Evolutionary conservation across 164 flowering plant genomes (phyloP), one percentile per base, ranked within the genome.

Genomic region (Tinospora cordifolia): DNA sequence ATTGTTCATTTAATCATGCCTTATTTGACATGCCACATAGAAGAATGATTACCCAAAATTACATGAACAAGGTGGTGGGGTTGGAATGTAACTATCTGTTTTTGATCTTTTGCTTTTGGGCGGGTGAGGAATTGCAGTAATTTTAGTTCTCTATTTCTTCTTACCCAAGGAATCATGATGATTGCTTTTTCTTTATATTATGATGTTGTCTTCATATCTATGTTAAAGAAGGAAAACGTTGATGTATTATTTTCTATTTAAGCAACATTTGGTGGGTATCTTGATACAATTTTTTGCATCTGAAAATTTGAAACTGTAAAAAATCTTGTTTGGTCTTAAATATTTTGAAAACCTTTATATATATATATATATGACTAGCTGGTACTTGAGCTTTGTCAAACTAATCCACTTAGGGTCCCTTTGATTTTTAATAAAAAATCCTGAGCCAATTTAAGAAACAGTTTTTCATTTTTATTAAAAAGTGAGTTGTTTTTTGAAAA

Each of bases 61-160:
- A 51, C 59, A 51, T 51, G 59, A 51, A 47, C 14, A 51, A 51
- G 59, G 59, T 51, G 59, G 59, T 51, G 59, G 59, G 19, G 46
- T 41, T 41, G 47, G 14, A 44, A 54, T 54, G 60, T 54, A 54
- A 44, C 47, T 7, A 44, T 7, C 0, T 44, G 47, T 44, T 44
- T 44, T 44, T 30, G 14, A 44, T 44, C 47, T 44, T 44, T 44
- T 54, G 60, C 8, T 44, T 51, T 51, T 51, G 59, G 59, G n/a
- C 19, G 60, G 60, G 24, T 54, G 60, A 54, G 19, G 60, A 30
- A n/a, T n/a, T 54, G 22, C 60, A 54, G 60, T 54, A 54, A 54
- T 54, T 54, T 54, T 54, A 54, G n/a, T 54, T 54, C 21, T 22
- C 24, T 3, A 10, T 17, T 14, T 47, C 11, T 47, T 47, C 14